A percentile compares a stretch with the other conserved stretches of the same genome.
phyloP scores from a whole-genome alignment of 2,329 filamentous ascomycete genomes.

The Talaromyces sp. region DNA sequence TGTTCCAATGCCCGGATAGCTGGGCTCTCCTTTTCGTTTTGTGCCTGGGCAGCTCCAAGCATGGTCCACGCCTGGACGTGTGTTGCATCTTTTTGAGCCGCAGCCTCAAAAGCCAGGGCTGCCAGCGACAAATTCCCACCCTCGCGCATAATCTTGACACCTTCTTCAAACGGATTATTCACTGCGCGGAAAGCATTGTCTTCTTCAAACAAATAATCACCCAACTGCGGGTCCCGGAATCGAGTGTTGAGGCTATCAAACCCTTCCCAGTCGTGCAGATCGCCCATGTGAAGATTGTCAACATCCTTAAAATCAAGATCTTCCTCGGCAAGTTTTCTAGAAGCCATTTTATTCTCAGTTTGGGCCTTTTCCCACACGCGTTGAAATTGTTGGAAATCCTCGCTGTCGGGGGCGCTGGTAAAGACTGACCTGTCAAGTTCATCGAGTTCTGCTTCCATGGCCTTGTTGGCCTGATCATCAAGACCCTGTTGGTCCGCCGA shows the following conservation, averaged over 20 bases:
- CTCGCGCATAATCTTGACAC: conserved; percentile 85
- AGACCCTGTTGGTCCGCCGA: conserved; percentile 48
- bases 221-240: conserved; percentile 70
- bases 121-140: conserved; percentile 92
- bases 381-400: conserved; percentile 82
- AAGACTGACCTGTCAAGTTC: conserved; percentile 77
- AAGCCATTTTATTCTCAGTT: conserved; percentile 38
- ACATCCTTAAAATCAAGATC: conserved; percentile 52
- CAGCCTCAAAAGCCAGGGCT: conserved; percentile 90
- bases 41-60: conserved; percentile 85
- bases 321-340: conserved; percentile 59
- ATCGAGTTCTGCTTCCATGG: conserved; percentile 81
- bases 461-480: conserved; percentile 62
- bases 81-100: conserved; percentile 79
- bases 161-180: conserved; percentile 84
- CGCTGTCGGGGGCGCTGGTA: conserved; percentile 14
- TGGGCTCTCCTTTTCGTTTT: conserved; percentile 97
- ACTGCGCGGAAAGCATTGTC: conserved; percentile 84
- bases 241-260: conserved; percentile 66
- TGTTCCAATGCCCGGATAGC: conserved; percentile 92
- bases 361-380: conserved; percentile 55
- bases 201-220: conserved; percentile 90
- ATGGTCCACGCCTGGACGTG: conserved; percentile 93
- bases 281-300: conserved; percentile 55
- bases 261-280: conserved; percentile 73